Evolutionary conservation across 202 grass and related monocot genomes (phyloP), one percentile per base, ranked within the genome.

Genomic region (Musa balbisiana): DNA sequence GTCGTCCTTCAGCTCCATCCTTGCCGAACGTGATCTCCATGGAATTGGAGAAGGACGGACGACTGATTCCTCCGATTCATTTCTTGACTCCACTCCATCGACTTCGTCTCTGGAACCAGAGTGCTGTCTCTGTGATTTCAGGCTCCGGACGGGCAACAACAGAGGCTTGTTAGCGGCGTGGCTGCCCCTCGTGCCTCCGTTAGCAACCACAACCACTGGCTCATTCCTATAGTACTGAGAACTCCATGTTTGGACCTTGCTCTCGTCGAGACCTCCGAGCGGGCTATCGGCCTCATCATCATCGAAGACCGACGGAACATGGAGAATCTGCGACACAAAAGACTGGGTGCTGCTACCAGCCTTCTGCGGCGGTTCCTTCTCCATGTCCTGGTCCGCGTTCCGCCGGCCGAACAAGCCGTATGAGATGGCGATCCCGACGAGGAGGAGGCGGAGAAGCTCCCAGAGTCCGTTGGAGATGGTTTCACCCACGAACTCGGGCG

Each of bases 21-120:
- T 82, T 54, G 74, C 83, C 1, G 80, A 87, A 12, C 87, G 78
- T 9, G 89, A 90, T 19, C 81, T 58, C 95, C 95, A 99, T 76
- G 95, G 94, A 74, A 92, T 90, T 50, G 95, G 95, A 78, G 95
- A 99, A 52, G 83, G 91, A 52, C 94, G 89, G 64, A 86, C 95
- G 24, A 76, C 75, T 3, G 24, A 55, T 26, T 67, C 73, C 33
- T 62, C 25, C 22, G 52, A 43, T 52, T 53, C 33, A 6, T 43
- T 43, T 43, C 33, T 43, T 6, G 33, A 43, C 1, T 64, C 22
- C 25, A 74, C 73, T 4, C 76, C 66, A 25, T 60, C 60, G 8
- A 53, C 19, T 60, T 78, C 62, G 29, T 13, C 64, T 15, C 22
- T 27, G 16, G 49, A 24, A 6, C 24, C 69, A 58, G 56, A 49